Evolutionary conservation across 164 flowering plant species (phyloP).

Genomic region (Cinnamomum chago): DNA sequence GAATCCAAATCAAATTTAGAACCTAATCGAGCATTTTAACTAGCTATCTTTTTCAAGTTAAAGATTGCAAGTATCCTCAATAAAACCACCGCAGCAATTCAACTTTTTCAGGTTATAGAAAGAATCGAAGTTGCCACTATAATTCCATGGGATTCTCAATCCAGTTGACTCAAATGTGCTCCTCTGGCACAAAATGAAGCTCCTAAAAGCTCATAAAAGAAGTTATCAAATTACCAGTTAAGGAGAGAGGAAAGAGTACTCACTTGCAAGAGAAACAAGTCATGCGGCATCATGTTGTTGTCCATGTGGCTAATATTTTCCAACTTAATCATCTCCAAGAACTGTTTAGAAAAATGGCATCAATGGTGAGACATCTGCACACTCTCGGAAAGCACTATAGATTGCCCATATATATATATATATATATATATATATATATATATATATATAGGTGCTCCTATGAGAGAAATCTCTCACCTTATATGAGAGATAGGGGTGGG

Average conservation of each 20-base stretch:
- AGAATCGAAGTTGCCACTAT: not conserved
- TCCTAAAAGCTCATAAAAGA: not conserved
- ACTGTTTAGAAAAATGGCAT: constrained; percentile 31
- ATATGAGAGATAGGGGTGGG: too few relatives aligned
- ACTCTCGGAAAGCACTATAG: not conserved
- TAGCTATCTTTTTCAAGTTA: too few relatives aligned
- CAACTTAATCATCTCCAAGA: constrained; percentile 84
- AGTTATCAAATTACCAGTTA: not conserved
- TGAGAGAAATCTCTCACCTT: too few relatives aligned
- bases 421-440: too few relatives aligned
- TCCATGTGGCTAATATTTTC: constrained; percentile 68
- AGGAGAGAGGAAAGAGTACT: constrained; percentile 13
- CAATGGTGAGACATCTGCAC: not conserved
- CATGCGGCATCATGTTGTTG: constrained; percentile 66
- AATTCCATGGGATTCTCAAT: not conserved
- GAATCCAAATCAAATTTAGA: too few relatives aligned
- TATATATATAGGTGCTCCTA: too few relatives aligned
- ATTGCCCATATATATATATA: not conserved
- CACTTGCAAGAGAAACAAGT: constrained; percentile 85
- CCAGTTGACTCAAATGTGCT: not conserved
- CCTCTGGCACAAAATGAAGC: too few relatives aligned
- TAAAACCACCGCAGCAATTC: too few relatives aligned
- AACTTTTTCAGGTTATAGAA: not conserved
- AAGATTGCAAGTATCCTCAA: too few relatives aligned
- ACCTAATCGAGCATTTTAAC: too few relatives aligned